Conservation (phyloP, 192 early-diverging fungal species). For the Podila verticillata region DNA sequence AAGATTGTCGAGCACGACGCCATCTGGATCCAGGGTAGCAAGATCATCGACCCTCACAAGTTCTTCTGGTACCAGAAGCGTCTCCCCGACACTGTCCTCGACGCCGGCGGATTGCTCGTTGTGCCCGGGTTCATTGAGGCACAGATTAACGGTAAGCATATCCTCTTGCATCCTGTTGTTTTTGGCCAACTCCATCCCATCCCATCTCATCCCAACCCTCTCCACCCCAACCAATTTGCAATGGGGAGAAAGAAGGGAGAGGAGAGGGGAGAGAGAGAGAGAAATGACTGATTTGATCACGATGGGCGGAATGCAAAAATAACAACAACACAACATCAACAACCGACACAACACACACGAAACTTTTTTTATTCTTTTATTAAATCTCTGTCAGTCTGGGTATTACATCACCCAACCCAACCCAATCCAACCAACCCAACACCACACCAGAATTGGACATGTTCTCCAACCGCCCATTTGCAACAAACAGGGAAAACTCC, state of each 20-base stretch:
- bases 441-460: too few species aligned
- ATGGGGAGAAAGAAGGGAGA: background rate
- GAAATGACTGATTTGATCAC: background rate
- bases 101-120: slow-evolving; percentile 78
- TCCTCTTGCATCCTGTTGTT: background rate
- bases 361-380: too few species aligned
- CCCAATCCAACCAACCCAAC: too few species aligned
- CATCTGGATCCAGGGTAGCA: slow-evolving; percentile 80
- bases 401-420: too few species aligned
- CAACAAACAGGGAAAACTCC: too few species aligned
- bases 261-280: background rate
- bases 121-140: slow-evolving; percentile 84
- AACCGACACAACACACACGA: too few species aligned
- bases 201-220: too few species aligned
- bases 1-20: slow-evolving; percentile 75
- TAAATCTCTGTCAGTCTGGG: too few species aligned
- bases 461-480: too few species aligned
- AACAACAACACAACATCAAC: background rate
- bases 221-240: background rate
- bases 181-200: too few species aligned
- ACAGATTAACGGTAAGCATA: slow-evolving; percentile 74
- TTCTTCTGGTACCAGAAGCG: slow-evolving; percentile 76
- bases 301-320: background rate
- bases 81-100: slow-evolving; percentile 72
- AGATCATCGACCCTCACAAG: slow-evolving; percentile 78